Percentiles rank a stretch among this genome's conserved stretches.
phyloP scores from a whole-genome alignment of 148 eudicot species.

The Chenopodium quinoa region DNA sequence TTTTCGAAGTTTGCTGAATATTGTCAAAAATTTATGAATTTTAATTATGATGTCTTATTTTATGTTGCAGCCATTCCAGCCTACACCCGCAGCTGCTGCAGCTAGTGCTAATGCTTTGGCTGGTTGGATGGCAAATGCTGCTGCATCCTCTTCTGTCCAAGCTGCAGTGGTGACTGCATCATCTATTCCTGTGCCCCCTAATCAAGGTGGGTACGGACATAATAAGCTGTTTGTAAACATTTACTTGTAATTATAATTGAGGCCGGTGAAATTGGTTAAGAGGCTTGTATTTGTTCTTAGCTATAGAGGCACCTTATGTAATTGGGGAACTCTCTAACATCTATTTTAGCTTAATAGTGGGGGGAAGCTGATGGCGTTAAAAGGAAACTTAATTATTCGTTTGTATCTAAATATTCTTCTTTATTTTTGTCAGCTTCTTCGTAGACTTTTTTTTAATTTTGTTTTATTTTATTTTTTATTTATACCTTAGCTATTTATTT shows the following conservation, averaged over 20 bases:
- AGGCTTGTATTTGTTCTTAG: not conserved
- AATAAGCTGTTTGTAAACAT: not conserved
- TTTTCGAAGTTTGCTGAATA: not conserved
- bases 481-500: not conserved
- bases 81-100: conserved; percentile 67
- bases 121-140: conserved; percentile 95
- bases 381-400: not conserved
- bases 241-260: conserved; percentile 7
- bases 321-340: not conserved
- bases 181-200: conserved; percentile 66
- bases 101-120: conserved; percentile 87
- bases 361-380: not conserved
- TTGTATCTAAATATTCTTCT: not conserved
- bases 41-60: not conserved
- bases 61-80: conserved; percentile 69
- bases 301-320: not conserved
- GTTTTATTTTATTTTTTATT: not conserved
- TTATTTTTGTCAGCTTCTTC: not conserved
- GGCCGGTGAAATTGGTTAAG: conserved; percentile 3
- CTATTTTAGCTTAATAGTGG: not conserved
- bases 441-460: not conserved
- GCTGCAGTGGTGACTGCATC: conserved; percentile 92
- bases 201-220: conserved; percentile 57
- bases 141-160: conserved; percentile 82
- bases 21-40: not conserved